These are phyloP conservation scores for Globisporangium splendens DNA, from an alignment of 352 stramenopile species.

Conservation along the genomic window DNA sequence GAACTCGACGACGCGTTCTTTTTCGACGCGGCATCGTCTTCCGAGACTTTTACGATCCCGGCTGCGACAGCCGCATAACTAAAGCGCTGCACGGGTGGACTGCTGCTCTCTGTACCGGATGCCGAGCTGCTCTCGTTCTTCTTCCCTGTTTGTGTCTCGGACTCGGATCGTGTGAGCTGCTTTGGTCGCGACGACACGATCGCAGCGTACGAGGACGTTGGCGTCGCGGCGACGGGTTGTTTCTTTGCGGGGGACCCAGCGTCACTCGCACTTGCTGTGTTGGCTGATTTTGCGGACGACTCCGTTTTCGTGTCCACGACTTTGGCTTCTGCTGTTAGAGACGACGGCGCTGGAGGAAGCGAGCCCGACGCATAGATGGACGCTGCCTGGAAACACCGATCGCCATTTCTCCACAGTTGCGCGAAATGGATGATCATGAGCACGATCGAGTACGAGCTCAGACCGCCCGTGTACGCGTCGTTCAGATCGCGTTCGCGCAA, in stretches of 20 bases:
- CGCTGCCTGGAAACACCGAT: constrained; percentile 46
- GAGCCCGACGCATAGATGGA: constrained; percentile 66
- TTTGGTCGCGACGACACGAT: constrained; percentile 36
- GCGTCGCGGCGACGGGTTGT: neutral
- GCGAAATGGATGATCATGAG: constrained; percentile 91
- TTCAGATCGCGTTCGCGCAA: constrained; percentile 88
- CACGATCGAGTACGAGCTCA: constrained; percentile 91
- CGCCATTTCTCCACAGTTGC: constrained; percentile 58
- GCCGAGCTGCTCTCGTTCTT: constrained; percentile 2
- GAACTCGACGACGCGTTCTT: neutral
- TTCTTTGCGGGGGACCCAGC: constrained; percentile 9
- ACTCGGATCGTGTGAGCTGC: constrained; percentile 24
- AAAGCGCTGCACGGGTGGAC: constrained; percentile 30
- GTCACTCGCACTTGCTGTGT: constrained; percentile 8
- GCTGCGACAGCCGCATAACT: constrained; percentile 73
- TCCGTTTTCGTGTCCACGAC: constrained; percentile 10
- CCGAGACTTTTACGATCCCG: constrained; percentile 45
- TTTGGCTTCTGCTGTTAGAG: constrained; percentile 18
- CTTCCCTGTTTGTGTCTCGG: constrained; percentile 17
- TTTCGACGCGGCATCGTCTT: constrained; percentile 9
- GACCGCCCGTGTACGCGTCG: constrained; percentile 88
- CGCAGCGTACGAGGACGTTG: constrained; percentile 59
- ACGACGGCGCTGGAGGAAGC: constrained; percentile 30
- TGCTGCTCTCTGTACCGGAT: constrained; percentile 7
- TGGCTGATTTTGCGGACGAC: neutral